Conservation (phyloP, 2,329 filamentous ascomycete species). For the Beauveria pseudobassiana region DNA sequence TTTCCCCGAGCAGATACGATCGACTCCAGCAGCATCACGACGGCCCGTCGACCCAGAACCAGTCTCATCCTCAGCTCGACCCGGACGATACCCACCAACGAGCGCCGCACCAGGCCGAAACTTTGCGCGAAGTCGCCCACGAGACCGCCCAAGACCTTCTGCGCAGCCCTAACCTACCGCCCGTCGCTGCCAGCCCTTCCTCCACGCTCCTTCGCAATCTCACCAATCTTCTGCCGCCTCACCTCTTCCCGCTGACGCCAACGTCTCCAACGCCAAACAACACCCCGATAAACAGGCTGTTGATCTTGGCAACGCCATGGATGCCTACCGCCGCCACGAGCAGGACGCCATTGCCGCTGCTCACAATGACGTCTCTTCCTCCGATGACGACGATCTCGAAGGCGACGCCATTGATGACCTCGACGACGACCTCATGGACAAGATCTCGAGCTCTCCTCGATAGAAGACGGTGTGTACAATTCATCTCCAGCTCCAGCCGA, state of each 20-base stretch:
- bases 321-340: constrained; percentile 30
- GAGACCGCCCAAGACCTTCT: constrained; percentile 68
- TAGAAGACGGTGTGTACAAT: constrained; percentile 90
- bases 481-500: constrained; percentile 22
- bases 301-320: constrained; percentile 12
- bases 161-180: constrained; percentile 40
- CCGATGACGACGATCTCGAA: constrained; percentile 57
- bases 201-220: constrained; percentile 21
- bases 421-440: constrained; percentile 94
- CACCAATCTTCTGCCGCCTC: constrained; percentile 33
- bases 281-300: constrained; percentile 10
- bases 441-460: constrained; percentile 96
- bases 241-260: constrained; percentile 39
- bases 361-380: constrained; percentile 49
- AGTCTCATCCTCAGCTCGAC: constrained; percentile 45
- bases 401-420: constrained; percentile 65
- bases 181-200: constrained; percentile 37
- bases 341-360: constrained; percentile 53
- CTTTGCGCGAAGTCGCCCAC: constrained; percentile 71
- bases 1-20: constrained; percentile 63
- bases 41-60: constrained; percentile 77
- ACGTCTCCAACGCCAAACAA: constrained; percentile 15
- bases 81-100: constrained; percentile 39
- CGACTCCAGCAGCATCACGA: constrained; percentile 83
- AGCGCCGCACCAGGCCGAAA: constrained; percentile 78